These are phyloP conservation scores for Prinsepia uniflora DNA, from an alignment of 306 rosid genomes.

Conservation along the genomic window DNA sequence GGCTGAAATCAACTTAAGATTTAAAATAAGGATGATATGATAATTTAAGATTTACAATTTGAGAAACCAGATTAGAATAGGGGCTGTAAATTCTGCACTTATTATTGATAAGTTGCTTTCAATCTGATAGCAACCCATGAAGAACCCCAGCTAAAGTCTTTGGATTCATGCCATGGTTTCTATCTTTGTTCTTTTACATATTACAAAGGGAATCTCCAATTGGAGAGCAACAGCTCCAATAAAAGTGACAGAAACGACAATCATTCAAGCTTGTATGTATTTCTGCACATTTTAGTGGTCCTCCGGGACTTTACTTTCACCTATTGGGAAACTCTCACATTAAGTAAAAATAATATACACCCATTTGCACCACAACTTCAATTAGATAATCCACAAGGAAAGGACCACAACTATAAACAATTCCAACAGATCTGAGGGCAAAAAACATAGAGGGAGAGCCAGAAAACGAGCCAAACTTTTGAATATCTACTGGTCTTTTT, in stretches of 20 bases:
- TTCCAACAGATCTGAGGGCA: background rate
- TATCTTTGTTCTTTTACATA: background rate
- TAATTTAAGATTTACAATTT: no score
- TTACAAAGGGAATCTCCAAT: background rate
- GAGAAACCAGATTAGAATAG: no score
- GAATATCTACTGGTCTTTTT: background rate
- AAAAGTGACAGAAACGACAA: background rate
- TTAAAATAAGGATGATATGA: no score
- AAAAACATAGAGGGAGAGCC: background rate
- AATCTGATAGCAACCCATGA: background rate
- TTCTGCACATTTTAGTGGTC: slow-evolving; percentile 12
- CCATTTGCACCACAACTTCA: slow-evolving; percentile 3
- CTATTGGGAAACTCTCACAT: background rate
- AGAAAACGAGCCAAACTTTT: background rate
- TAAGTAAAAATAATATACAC: background rate
- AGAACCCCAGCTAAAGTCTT: background rate
- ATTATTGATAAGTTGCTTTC: slow-evolving; percentile 1
- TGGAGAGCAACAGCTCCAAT: background rate
- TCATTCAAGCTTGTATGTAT: background rate
- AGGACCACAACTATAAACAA: slow-evolving; percentile 11
- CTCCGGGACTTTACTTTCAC: background rate
- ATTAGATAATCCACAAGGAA: background rate
- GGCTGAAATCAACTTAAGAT: no score
- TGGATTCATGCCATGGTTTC: background rate
- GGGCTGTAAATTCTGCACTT: background rate